Evolutionary conservation across 805 yeast species (phyloP).

Genomic region (Myxozyma neglecta): DNA sequence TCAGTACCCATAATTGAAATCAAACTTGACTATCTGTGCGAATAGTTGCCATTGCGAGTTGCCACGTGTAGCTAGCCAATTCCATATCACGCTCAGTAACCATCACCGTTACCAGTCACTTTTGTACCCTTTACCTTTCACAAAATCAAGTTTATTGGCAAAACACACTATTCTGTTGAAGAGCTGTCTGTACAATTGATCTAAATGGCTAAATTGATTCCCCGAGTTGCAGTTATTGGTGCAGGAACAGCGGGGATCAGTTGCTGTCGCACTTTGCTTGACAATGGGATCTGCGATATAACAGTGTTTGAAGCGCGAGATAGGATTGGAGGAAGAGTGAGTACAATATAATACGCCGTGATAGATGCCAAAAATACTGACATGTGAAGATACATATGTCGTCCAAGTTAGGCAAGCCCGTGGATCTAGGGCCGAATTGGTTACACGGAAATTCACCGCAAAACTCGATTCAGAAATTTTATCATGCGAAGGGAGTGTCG

Average conservation of each 20-base stretch:
- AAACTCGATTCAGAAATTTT: conserved; percentile 14
- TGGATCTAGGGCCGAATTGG: conserved; percentile 36
- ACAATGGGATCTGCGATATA: conserved; percentile 29
- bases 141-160: no score
- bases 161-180: no score
- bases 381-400: conserved; percentile 5
- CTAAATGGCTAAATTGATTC: neutral
- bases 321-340: conserved; percentile 38
- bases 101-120: no score
- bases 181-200: neutral
- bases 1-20: no score
- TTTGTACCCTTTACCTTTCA: no score
- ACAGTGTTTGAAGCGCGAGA: conserved; percentile 39
- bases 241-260: conserved; percentile 41
- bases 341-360: neutral
- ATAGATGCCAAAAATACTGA: neutral
- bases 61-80: no score
- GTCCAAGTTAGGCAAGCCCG: conserved; percentile 12
- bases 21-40: no score
- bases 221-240: conserved; percentile 36
- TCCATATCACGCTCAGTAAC: no score
- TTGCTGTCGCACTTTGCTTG: conserved; percentile 37
- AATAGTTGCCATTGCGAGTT: no score
- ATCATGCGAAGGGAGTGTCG: conserved; percentile 7
- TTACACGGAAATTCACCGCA: conserved; percentile 29